phyloP scores from a whole-genome alignment of 1,284 basidiomycete genomes.

The Malassezia obtusa region DNA sequence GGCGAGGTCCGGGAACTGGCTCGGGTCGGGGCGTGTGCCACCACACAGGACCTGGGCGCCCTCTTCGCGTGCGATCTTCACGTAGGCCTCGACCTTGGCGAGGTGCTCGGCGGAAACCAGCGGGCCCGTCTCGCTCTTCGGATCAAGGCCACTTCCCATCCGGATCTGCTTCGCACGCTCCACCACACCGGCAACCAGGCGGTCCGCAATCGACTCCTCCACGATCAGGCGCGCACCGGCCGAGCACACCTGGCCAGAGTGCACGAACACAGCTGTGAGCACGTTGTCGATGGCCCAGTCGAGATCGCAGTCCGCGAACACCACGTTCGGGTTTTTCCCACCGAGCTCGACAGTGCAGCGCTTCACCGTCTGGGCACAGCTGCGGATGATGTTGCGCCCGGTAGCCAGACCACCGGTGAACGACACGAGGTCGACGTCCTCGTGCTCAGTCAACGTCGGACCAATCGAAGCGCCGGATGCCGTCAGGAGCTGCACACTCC shows the following conservation, averaged over 20 bases:
- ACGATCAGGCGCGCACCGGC: constrained; percentile 44
- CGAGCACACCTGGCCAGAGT: constrained; percentile 48
- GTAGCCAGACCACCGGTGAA: constrained; percentile 47
- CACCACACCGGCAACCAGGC: constrained; percentile 40
- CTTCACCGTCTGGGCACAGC: constrained; percentile 40
- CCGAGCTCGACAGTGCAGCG: constrained; percentile 46
- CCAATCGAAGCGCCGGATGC: constrained; percentile 40
- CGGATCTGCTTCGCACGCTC: constrained; percentile 38
- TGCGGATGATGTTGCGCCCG: constrained; percentile 36
- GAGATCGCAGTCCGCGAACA: constrained; percentile 44
- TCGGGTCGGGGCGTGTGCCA: constrained; percentile 33
- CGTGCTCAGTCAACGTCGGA: constrained; percentile 32
- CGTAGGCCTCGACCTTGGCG: constrained; percentile 36
- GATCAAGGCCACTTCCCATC: constrained; percentile 43
- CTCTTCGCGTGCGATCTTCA: constrained; percentile 32
- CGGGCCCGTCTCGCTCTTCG: constrained; percentile 37
- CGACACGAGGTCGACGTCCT: constrained; percentile 43
- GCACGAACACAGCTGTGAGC: constrained; percentile 42
- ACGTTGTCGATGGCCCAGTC: constrained; percentile 45
- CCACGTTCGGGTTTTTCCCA: constrained; percentile 47
- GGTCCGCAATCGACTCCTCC: constrained; percentile 44
- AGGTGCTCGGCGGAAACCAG: constrained; percentile 40
- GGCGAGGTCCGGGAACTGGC: constrained; percentile 29
- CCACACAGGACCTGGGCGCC: constrained; percentile 39
- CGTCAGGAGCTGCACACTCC: constrained; percentile 40